phyloP scores from a whole-genome alignment of 2,329 filamentous ascomycete genomes.

The Pyricularia sp. region DNA sequence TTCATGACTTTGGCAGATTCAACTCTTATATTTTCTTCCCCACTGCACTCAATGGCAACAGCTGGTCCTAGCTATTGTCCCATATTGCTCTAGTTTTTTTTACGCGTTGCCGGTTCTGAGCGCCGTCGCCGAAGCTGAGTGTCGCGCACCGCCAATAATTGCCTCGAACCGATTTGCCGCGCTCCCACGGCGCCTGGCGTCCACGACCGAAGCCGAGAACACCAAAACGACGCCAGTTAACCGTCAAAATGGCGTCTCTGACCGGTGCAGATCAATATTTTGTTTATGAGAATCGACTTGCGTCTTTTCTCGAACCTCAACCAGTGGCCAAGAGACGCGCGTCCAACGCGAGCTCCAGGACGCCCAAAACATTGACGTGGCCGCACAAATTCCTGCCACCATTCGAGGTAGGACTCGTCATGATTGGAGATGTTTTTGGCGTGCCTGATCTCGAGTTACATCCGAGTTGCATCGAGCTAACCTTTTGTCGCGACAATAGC shows the following conservation, averaged over 20 bases:
- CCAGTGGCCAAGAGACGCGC: constrained; percentile 54
- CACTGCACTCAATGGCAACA: neutral
- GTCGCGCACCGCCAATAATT: neutral
- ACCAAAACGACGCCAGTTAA: neutral
- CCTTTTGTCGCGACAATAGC: constrained; percentile 31
- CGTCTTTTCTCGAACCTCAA: constrained; percentile 60
- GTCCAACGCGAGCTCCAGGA: constrained; percentile 49
- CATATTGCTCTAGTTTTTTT: neutral
- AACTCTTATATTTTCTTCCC: neutral
- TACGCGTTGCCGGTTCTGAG: neutral
- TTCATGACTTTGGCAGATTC: neutral
- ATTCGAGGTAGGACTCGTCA: constrained; percentile 38
- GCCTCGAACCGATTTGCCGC: neutral
- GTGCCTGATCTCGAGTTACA: constrained; percentile 11
- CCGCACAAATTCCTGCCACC: constrained; percentile 59
- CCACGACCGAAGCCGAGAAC: neutral
- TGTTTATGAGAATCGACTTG: constrained; percentile 63
- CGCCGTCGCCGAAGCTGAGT: neutral
- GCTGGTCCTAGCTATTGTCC: neutral
- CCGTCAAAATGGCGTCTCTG: neutral
- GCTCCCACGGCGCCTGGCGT: neutral
- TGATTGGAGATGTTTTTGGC: constrained; percentile 17
- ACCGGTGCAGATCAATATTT: constrained; percentile 29
- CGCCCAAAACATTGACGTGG: constrained; percentile 53
- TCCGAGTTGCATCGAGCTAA: constrained; percentile 7